phyloP scores from a whole-genome alignment of 2,329 filamentous ascomycete species.

The Lasiodiplodia gonubiensis region DNA sequence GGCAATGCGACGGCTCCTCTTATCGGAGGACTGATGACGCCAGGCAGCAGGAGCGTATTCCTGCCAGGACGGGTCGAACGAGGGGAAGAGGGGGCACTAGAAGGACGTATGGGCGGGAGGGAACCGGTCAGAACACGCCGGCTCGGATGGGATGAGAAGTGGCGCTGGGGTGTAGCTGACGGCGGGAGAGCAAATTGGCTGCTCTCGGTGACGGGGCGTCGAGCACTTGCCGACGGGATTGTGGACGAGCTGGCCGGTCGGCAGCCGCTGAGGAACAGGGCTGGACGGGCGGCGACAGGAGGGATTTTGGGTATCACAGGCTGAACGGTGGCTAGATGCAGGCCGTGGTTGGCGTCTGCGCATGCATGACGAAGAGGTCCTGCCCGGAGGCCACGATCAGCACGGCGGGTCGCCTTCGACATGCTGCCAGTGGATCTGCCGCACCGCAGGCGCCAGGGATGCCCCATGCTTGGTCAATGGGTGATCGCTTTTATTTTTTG shows the following conservation, averaged over 20 bases:
- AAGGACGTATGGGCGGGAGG: conserved; percentile 10
- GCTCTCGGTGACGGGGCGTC: conserved; percentile 10
- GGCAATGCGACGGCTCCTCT: conserved; percentile 14
- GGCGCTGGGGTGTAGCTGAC: conserved; percentile 8
- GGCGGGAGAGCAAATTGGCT: conserved; percentile 19
- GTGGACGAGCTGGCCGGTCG: neutral
- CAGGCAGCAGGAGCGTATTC: conserved; percentile 15
- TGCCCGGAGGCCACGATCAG: conserved; percentile 20
- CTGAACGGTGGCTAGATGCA: conserved; percentile 25
- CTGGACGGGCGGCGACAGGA: conserved; percentile 21
- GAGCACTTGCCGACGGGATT: neutral
- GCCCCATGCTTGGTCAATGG: conserved; percentile 21
- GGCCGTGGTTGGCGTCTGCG: conserved; percentile 26
- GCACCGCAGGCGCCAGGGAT: conserved; percentile 6
- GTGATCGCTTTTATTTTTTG: conserved; percentile 8
- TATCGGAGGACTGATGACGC: conserved; percentile 9
- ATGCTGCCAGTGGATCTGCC: conserved; percentile 11
- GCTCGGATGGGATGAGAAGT: conserved; percentile 3
- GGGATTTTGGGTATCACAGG: conserved; percentile 27
- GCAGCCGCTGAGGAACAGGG: conserved; percentile 18
- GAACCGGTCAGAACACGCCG: neutral
- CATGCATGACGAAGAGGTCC: conserved; percentile 24
- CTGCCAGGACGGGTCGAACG: neutral
- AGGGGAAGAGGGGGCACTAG: conserved; percentile 9
- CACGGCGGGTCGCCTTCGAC: conserved; percentile 2